Conservation (phyloP, 768 basidiomycete species). For the Dioszegia crocea region DNA sequence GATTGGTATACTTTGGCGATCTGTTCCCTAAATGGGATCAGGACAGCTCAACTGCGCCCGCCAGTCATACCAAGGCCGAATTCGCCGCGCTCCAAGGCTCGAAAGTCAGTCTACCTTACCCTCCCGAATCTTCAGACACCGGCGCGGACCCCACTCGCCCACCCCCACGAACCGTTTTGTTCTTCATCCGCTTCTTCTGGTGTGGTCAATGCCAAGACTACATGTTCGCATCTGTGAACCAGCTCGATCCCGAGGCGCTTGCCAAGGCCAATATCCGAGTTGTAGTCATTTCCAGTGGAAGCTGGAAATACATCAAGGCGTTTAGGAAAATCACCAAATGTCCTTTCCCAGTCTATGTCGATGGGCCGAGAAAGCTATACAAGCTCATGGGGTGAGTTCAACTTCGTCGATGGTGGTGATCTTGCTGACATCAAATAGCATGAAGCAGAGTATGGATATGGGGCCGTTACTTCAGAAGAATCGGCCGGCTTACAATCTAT, state of each 20-base stretch:
- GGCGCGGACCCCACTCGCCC: neutral
- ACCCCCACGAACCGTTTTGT: constrained; percentile 41
- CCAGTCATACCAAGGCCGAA: neutral
- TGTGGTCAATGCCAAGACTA: constrained; percentile 51
- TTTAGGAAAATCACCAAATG: constrained; percentile 47
- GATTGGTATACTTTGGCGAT: constrained; percentile 35
- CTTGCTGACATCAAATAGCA: constrained; percentile 14
- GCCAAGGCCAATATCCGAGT: constrained; percentile 39
- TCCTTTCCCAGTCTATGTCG: constrained; percentile 49
- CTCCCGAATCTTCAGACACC: neutral
- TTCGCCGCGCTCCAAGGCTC: neutral
- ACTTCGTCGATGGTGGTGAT: neutral
- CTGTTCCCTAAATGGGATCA: constrained; percentile 26
- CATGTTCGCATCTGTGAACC: constrained; percentile 37
- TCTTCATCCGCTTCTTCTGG: constrained; percentile 49
- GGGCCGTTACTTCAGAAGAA: constrained; percentile 38
- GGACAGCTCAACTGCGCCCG: neutral
- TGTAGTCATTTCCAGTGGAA: constrained; percentile 45
- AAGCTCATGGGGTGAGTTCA: constrained; percentile 43
- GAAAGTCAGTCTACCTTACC: neutral
- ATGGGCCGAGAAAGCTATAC: constrained; percentile 43
- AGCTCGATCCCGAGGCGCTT: constrained; percentile 41
- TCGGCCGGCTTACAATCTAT: constrained; percentile 45
- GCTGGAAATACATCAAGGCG: constrained; percentile 49
- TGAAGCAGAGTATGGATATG: constrained; percentile 46